A percentile compares a stretch with the other conserved stretches of the same genome.
These are phyloP conservation scores for Alternaria angustiovoidea DNA, from an alignment of 2,329 filamentous ascomycete species.

Conservation along the genomic window DNA sequence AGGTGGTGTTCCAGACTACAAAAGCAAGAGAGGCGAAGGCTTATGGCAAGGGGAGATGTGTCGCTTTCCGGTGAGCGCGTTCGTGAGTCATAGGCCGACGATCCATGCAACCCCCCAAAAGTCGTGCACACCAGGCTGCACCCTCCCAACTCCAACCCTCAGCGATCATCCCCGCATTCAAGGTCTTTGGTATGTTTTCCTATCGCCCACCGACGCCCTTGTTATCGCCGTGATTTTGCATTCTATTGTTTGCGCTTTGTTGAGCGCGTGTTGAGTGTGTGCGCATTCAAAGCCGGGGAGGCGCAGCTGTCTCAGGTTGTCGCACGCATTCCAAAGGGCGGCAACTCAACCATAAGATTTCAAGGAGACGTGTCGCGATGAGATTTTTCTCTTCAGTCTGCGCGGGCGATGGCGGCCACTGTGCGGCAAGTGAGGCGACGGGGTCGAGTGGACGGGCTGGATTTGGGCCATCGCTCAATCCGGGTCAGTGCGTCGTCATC, in stretches of 20 bases:
- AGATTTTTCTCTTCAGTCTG: constrained; percentile 24
- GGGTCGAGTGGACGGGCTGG: constrained; percentile 32
- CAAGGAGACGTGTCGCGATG: constrained; percentile 14
- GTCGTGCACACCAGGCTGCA: constrained; percentile 22
- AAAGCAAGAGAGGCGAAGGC: constrained; percentile 8
- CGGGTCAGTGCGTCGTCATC: constrained; percentile 37
- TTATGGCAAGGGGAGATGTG: constrained; percentile 24
- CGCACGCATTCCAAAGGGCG: constrained; percentile 30
- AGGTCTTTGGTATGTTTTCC: constrained; percentile 12
- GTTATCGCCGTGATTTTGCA: constrained; percentile 7
- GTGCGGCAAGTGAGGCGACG: constrained; percentile 32
- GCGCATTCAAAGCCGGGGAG: constrained; percentile 12
- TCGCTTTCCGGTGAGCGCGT: constrained; percentile 28
- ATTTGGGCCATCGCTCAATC: constrained; percentile 24
- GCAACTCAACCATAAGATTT: constrained; percentile 9
- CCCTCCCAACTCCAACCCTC: background rate
- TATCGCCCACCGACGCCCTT: constrained; percentile 7
- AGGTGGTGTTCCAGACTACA: constrained; percentile 2
- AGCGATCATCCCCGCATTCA: constrained; percentile 6
- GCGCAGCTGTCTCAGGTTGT: constrained; percentile 30
- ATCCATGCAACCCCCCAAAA: constrained; percentile 16
- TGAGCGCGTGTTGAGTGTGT: background rate
- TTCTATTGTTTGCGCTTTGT: constrained; percentile 16
- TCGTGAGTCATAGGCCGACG: constrained; percentile 36
- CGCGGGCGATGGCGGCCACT: constrained; percentile 14